Evolutionary conservation across 345 rosid genomes (phyloP).

Genomic region (Turnera subulata): DNA sequence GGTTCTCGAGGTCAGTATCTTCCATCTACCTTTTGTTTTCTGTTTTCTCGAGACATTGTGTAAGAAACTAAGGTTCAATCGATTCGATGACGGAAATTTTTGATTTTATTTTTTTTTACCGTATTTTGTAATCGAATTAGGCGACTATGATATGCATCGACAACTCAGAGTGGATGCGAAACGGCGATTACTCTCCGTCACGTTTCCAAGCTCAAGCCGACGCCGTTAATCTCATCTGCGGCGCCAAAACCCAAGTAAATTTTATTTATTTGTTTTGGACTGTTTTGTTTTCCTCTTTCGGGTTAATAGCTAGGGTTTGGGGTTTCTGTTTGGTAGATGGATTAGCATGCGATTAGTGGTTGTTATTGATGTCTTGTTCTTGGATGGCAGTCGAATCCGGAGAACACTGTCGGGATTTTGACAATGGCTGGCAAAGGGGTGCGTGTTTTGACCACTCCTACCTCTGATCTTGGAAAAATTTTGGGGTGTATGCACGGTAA

Average conservation of each 20-base stretch:
- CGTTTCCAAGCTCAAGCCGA: constrained; percentile 67
- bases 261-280: neutral
- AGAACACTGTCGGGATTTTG: constrained; percentile 75
- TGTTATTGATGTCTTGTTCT: neutral
- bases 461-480: constrained; percentile 71
- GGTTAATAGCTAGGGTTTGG: neutral
- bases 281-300: neutral
- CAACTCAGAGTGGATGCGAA: constrained; percentile 77
- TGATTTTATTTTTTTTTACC: neutral
- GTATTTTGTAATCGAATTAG: constrained; percentile 14
- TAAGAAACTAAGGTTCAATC: too few relatives aligned
- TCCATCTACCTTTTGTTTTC: too few relatives aligned
- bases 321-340: neutral
- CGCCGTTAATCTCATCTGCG: constrained; percentile 60
- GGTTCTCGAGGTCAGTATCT: constrained; percentile 64
- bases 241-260: constrained; percentile 66
- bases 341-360: neutral
- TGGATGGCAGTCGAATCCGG: constrained; percentile 64
- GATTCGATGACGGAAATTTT: neutral
- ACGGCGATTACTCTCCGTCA: constrained; percentile 59
- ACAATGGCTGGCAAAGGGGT: constrained; percentile 90
- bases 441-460: constrained; percentile 69
- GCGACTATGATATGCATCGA: constrained; percentile 77
- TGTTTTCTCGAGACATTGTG: too few relatives aligned
- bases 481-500: constrained; percentile 78